Conservation (phyloP, 1,284 basidiomycete species). For the Malassezia arunalokei region DNA sequence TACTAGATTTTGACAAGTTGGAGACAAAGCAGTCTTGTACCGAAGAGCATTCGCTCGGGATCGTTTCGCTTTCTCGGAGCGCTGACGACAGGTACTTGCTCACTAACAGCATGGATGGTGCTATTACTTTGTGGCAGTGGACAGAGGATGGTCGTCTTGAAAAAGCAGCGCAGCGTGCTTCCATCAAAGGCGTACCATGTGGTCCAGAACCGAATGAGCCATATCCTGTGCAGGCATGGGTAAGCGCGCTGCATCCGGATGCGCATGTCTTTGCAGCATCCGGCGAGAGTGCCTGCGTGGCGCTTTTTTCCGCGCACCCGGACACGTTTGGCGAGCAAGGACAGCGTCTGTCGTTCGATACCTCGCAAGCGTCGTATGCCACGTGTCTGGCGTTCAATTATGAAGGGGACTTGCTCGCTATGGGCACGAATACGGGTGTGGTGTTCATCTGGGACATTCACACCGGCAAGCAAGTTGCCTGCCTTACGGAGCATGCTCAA, state of each 20-base stretch:
- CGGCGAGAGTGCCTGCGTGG: neutral
- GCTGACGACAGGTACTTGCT: neutral
- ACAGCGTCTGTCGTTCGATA: neutral
- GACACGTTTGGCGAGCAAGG: conserved; percentile 7
- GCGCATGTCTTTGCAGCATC: conserved; percentile 1
- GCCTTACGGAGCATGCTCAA: conserved; percentile 8
- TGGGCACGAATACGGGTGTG: conserved; percentile 8
- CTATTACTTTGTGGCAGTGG: conserved; percentile 10
- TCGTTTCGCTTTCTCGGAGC: neutral
- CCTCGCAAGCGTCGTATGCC: neutral
- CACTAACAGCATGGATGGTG: conserved; percentile 11
- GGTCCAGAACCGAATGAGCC: neutral
- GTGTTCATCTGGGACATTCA: conserved; percentile 3
- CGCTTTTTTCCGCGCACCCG: conserved; percentile 3
- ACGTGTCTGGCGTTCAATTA: conserved; percentile 4
- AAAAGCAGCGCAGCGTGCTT: neutral
- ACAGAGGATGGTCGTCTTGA: neutral
- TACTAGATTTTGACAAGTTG: neutral
- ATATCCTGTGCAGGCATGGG: conserved; percentile 5
- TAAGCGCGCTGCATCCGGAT: conserved; percentile 4
- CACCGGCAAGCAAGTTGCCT: neutral
- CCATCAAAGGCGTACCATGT: neutral
- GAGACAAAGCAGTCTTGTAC: neutral
- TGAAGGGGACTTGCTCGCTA: conserved; percentile 9
- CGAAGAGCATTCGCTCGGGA: conserved; percentile 3